phyloP scores from a whole-genome alignment of 2,329 filamentous ascomycete species.

The Colletotrichum spaethianum region DNA sequence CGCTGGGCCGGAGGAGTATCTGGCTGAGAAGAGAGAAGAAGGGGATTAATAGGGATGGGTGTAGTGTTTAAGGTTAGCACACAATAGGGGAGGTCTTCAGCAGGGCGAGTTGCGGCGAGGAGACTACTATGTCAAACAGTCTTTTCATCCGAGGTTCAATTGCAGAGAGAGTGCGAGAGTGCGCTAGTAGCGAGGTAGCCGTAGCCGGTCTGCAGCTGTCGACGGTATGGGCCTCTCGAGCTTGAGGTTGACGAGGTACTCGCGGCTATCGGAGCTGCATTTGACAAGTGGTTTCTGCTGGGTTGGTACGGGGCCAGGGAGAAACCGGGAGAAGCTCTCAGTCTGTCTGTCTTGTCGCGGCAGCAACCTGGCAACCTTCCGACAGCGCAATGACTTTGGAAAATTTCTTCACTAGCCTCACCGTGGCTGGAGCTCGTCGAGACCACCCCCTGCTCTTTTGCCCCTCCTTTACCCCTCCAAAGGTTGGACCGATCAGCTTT shows the following conservation, averaged over 20 bases:
- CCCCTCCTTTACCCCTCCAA: conserved; percentile 41
- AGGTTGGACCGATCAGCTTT: not conserved
- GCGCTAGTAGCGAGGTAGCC: conserved; percentile 25
- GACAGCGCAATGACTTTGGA: conserved; percentile 7
- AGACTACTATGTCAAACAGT: conserved; percentile 11
- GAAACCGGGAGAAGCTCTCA: conserved; percentile 39
- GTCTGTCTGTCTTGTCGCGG: conserved; percentile 25
- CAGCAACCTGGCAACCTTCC: conserved; percentile 28
- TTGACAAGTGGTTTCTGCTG: conserved; percentile 1
- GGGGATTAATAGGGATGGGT: not conserved
- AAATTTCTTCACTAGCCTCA: conserved; percentile 38
- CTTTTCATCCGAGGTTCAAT: conserved; percentile 36
- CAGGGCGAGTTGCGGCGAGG: not conserved
- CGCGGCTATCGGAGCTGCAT: conserved; percentile 30
- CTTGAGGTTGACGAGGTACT: conserved; percentile 16
- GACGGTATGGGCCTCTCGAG: conserved; percentile 12
- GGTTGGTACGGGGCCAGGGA: conserved; percentile 26
- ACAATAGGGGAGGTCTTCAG: conserved; percentile 17
- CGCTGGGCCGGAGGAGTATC: conserved; percentile 12
- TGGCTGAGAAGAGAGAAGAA: not conserved
- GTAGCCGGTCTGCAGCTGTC: conserved; percentile 13
- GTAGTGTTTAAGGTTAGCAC: conserved; percentile 27
- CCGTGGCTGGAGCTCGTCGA: conserved; percentile 30
- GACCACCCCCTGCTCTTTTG: conserved; percentile 29
- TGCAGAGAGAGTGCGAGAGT: conserved; percentile 13